Evolutionary conservation across 345 rosid species (phyloP), one percentile per base, ranked within the genome.

Genomic region (Alliaria petiolata): DNA sequence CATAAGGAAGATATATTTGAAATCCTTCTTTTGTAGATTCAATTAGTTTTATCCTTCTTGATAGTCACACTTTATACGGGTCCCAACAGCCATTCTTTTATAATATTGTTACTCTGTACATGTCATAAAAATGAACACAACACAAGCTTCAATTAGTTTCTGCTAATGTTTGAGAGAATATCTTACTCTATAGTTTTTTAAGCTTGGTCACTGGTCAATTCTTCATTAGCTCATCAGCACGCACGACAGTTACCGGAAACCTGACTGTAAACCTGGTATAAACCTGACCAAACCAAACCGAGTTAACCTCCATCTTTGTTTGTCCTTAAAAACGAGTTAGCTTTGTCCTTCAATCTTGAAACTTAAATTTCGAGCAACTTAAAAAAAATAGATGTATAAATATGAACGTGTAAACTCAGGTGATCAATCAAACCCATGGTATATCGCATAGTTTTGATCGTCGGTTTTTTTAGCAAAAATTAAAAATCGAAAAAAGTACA

Each of bases 1-100:
- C 54, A 30, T 59, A 49, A 59, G 72, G 62, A 73, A 65, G 9
- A 66, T 47, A 58, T 31, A 12, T 49, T 65, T 31, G 38, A 73
- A 7, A 66, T 66, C 53, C 40, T 63, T 72, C 53, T 39, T 74
- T 5, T 50, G 73, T 74, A 74, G 78, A 67, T 67, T 74, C 39
- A 39, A 50, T 59, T 58, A 67, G 62, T 40, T 67, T 56, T 56
- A 4, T 19, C 42, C 30, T 66, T 49, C 38, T 39, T 65, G 61
- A 58, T 58, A 66, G 67, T 20, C 46, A 74, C 71, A 57, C 28
- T 65, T 49, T 67, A 67, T 59, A 67, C 78, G 10, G 68, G n/a
- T 59, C 62, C 67, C n/a, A 74, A 42, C 30, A 57, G 20, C 38
- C 36, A 65, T 38, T 65, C 42, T 40, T 31, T 10, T 7, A 8